These are phyloP conservation scores for Kalaharituber pfeilii DNA, from an alignment of 2,329 filamentous ascomycete genomes.

Conservation along the genomic window DNA sequence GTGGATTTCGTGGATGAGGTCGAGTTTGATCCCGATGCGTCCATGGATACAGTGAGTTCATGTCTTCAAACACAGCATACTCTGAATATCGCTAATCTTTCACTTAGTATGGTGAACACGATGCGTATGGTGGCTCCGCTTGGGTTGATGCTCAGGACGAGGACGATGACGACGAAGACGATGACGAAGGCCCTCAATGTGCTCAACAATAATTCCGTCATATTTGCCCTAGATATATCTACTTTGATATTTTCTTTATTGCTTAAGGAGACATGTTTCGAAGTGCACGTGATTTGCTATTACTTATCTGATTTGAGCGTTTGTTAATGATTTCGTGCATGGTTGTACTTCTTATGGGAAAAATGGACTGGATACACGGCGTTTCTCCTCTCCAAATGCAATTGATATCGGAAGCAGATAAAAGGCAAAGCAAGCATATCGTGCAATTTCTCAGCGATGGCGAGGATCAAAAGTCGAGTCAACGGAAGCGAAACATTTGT, in stretches of 20 bases:
- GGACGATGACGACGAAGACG: constrained; percentile 32
- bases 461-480: too few species aligned
- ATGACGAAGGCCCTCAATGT: constrained; percentile 30
- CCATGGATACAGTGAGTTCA: constrained; percentile 54
- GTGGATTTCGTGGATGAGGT: constrained; percentile 73
- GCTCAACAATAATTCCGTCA: constrained; percentile 30
- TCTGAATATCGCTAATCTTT: constrained; percentile 2
- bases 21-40: constrained; percentile 63
- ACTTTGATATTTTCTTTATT: constrained; percentile 4
- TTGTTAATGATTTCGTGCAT: not conserved
- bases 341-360: constrained; percentile 1
- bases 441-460: too few species aligned
- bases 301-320: constrained; percentile 1
- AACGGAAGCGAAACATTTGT: too few species aligned
- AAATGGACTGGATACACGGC: not conserved
- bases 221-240: not conserved
- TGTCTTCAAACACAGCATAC: not conserved
- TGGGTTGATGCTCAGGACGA: constrained; percentile 37
- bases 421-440: too few species aligned
- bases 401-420: too few species aligned
- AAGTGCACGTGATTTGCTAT: not conserved
- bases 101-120: constrained; percentile 30
- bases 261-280: not conserved
- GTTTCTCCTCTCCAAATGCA: not conserved
- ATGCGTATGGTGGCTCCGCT: constrained; percentile 28